These are phyloP conservation scores for Alternaria atra DNA, from an alignment of 2,329 filamentous ascomycete species.

Conservation along the genomic window DNA sequence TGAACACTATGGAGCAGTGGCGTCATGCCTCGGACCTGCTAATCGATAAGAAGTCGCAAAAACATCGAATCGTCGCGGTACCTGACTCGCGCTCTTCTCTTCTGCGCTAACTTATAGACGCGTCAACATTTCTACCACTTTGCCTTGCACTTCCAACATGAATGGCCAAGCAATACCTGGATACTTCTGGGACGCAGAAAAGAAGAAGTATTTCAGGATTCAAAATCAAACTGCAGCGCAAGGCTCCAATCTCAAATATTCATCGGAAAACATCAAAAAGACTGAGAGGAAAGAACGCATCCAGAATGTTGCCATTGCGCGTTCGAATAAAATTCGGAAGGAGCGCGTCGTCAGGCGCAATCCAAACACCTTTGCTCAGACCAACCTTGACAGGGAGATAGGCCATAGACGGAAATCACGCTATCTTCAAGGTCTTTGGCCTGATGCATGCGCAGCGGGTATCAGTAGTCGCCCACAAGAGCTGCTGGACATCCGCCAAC, in stretches of 20 bases:
- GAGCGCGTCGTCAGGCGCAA: constrained; percentile 37
- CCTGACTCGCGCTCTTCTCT: constrained; percentile 26
- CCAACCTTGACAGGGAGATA: constrained; percentile 40
- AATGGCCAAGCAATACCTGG: constrained; percentile 57
- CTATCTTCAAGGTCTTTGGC: constrained; percentile 35
- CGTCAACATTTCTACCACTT: neutral
- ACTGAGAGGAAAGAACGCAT: constrained; percentile 38
- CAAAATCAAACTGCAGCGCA: constrained; percentile 47
- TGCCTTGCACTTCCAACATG: constrained; percentile 31
- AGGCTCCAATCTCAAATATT: constrained; percentile 51
- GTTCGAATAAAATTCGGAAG: constrained; percentile 24
- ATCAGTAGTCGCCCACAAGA: constrained; percentile 13
- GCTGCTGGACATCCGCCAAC: constrained; percentile 15
- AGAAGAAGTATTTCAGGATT: constrained; percentile 61
- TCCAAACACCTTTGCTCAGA: constrained; percentile 26
- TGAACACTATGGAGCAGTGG: constrained; percentile 27
- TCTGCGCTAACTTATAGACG: neutral
- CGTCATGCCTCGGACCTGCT: constrained; percentile 32
- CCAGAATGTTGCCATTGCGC: constrained; percentile 17
- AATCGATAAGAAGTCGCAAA: constrained; percentile 29
- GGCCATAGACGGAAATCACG: constrained; percentile 28
- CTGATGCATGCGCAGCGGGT: constrained; percentile 37
- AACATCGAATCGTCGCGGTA: constrained; percentile 9
- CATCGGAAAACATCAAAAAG: constrained; percentile 52
- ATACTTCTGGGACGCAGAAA: constrained; percentile 59